Percentiles rank a stretch among this genome's conserved stretches.
Evolutionary conservation across 1,139 yeast genomes (phyloP).

Genomic region (Geotrichum macrosporum): DNA sequence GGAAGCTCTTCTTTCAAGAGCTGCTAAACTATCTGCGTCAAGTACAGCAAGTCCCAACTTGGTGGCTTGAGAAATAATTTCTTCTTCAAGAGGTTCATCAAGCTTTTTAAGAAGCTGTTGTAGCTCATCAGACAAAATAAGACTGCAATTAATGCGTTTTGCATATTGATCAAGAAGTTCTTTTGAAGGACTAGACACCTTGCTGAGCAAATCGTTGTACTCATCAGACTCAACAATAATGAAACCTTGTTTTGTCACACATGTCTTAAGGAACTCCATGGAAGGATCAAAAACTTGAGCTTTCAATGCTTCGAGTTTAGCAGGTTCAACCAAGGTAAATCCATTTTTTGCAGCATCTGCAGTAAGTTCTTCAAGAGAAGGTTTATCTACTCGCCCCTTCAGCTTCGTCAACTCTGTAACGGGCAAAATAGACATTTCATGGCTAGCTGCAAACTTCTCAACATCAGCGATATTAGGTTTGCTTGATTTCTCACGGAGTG

Average conservation of each 20-base stretch:
- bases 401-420: constrained; percentile 29
- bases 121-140: constrained; percentile 34
- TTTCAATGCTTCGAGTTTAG: constrained; percentile 35
- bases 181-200: constrained; percentile 23
- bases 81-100: constrained; percentile 17
- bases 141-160: constrained; percentile 26
- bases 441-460: constrained; percentile 26
- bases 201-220: constrained; percentile 13
- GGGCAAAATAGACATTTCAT: constrained; percentile 31
- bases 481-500: constrained; percentile 6
- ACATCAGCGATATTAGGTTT: constrained; percentile 23
- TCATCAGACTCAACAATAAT: constrained; percentile 26
- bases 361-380: constrained; percentile 15
- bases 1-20: constrained; percentile 28
- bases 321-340: constrained; percentile 26
- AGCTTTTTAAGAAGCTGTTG: constrained; percentile 23
- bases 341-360: constrained; percentile 12
- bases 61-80: constrained; percentile 24
- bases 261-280: constrained; percentile 7
- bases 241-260: constrained; percentile 15
- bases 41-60: constrained; percentile 29
- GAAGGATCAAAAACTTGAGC: constrained; percentile 14
- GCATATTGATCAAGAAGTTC: constrained; percentile 9
- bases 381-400: constrained; percentile 11
- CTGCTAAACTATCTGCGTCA: constrained; percentile 28